A percentile compares a stretch with the other conserved stretches of the same genome.
Evolutionary conservation across 768 basidiomycete species (phyloP).

Genomic region (Leccinum disarticulatum): DNA sequence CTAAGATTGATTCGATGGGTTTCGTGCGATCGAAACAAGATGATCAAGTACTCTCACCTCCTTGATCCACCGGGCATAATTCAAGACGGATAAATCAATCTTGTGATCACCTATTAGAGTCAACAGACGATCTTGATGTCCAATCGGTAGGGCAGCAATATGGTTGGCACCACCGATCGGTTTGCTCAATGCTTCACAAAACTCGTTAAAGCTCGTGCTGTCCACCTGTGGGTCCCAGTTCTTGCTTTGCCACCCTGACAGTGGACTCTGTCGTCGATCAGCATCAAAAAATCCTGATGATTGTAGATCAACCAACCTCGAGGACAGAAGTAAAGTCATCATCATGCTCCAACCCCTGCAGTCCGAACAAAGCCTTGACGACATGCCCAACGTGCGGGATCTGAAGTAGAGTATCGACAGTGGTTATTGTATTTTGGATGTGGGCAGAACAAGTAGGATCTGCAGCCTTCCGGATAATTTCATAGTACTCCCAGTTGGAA

Average conservation of each 20-base stretch:
- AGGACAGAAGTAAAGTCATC: slow-evolving; percentile 77
- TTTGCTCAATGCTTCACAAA: slow-evolving; percentile 58
- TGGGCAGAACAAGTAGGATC: slow-evolving; percentile 60
- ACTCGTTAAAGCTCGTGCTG: slow-evolving; percentile 63
- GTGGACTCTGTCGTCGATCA: slow-evolving; percentile 44
- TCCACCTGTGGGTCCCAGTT: slow-evolving; percentile 81
- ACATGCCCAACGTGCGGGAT: slow-evolving; percentile 43
- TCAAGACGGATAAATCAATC: slow-evolving; percentile 60
- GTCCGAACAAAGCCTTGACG: slow-evolving; percentile 78
- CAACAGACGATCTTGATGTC: slow-evolving; percentile 48
- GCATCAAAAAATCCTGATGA: slow-evolving; percentile 19
- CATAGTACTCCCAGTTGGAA: slow-evolving; percentile 86
- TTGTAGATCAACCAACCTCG: slow-evolving; percentile 40
- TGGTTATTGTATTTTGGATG: slow-evolving; percentile 54
- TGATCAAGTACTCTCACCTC: slow-evolving; percentile 40
- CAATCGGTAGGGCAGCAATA: slow-evolving; percentile 44
- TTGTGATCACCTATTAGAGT: slow-evolving; percentile 44
- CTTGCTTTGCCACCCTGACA: slow-evolving; percentile 78
- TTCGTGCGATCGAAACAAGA: neutral
- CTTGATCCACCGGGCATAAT: slow-evolving; percentile 78
- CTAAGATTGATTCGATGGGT: slow-evolving; percentile 31
- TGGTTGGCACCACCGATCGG: slow-evolving; percentile 36
- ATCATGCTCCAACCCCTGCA: slow-evolving; percentile 64
- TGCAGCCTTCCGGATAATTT: slow-evolving; percentile 71
- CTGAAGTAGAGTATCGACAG: slow-evolving; percentile 63